Percentiles rank a stretch among this genome's conserved stretches.
Evolutionary conservation across 2,329 filamentous ascomycete genomes (phyloP).

Genomic region (Rhexocercosporidium sp.): DNA sequence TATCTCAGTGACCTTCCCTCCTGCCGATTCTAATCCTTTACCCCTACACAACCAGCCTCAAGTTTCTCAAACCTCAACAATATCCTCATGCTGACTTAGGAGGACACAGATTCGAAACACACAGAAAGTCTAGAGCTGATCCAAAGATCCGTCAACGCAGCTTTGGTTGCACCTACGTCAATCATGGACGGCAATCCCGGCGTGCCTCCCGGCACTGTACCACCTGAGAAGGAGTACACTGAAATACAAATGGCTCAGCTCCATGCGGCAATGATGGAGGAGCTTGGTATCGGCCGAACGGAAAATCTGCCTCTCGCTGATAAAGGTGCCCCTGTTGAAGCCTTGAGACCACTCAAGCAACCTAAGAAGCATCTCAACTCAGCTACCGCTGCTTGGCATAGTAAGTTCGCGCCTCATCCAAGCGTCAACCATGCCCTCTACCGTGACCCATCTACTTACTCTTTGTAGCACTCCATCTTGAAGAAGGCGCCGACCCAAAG

Average conservation of each 20-base stretch:
- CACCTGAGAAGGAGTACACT: not conserved
- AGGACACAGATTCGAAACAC: not conserved
- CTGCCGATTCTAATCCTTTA: not conserved
- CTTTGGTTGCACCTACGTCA: not conserved
- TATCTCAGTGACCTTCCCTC: too few relatives aligned
- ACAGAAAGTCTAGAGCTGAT: not conserved
- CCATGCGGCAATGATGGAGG: slow-evolving; percentile 30
- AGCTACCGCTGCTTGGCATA: slow-evolving; percentile 29
- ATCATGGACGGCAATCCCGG: slow-evolving; percentile 1
- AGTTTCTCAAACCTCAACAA: not conserved
- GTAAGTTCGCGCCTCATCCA: slow-evolving; percentile 26
- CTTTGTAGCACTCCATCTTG: slow-evolving; percentile 28
- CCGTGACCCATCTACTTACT: slow-evolving; percentile 10
- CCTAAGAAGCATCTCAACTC: slow-evolving; percentile 5
- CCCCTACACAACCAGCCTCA: not conserved
- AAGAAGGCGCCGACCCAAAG: slow-evolving; percentile 32
- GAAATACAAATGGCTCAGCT: not conserved
- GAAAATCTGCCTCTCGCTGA: slow-evolving; percentile 38
- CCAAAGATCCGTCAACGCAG: not conserved
- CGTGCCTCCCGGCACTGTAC: not conserved
- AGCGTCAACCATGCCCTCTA: not conserved
- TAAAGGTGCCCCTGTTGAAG: slow-evolving; percentile 8
- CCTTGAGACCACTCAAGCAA: not conserved
- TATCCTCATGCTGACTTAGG: not conserved
- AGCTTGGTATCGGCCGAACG: slow-evolving; percentile 38